A percentile compares a stretch with the other conserved stretches of the same genome.
Evolutionary conservation across 2,329 filamentous ascomycete species (phyloP).

Genomic region (Karstenula rhodostoma): DNA sequence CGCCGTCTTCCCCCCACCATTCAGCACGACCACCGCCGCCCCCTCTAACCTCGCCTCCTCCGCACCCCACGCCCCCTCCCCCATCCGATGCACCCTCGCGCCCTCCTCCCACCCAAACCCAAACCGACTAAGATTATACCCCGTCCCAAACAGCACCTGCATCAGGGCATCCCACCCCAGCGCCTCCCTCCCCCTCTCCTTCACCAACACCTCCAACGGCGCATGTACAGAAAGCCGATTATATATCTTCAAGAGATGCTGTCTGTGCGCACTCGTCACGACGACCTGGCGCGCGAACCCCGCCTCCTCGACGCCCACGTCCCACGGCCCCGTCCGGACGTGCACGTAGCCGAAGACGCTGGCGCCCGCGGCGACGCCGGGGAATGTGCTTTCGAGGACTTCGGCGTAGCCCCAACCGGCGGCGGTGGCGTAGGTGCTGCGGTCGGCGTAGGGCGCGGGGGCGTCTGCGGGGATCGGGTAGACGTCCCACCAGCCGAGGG

Average conservation of each 20-base stretch:
- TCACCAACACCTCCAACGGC: constrained; percentile 20
- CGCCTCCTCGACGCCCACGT: constrained; percentile 47
- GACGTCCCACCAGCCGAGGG: constrained; percentile 53
- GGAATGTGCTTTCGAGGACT: constrained; percentile 53
- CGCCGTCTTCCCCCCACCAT: constrained; percentile 34
- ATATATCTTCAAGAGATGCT: constrained; percentile 54
- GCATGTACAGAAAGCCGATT: constrained; percentile 51
- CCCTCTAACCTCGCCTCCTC: constrained; percentile 28
- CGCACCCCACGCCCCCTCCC: constrained; percentile 26
- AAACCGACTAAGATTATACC: constrained; percentile 27
- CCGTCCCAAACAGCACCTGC: constrained; percentile 27
- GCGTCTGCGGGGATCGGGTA: constrained; percentile 53
- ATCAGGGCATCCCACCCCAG: constrained; percentile 32
- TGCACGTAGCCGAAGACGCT: constrained; percentile 57
- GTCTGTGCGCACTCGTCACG: constrained; percentile 50
- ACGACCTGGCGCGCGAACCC: constrained; percentile 42
- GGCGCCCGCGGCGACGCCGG: constrained; percentile 43
- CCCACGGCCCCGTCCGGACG: constrained; percentile 49
- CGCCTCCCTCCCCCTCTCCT: constrained; percentile 11
- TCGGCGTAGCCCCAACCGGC: constrained; percentile 60
- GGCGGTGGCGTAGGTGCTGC: constrained; percentile 54
- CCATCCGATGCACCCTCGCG: constrained; percentile 25
- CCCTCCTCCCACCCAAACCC: constrained; percentile 30
- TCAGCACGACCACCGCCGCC: constrained; percentile 29
- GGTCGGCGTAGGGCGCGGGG: constrained; percentile 50